Evolutionary conservation across 2,329 filamentous ascomycete species (phyloP).

Genomic region (Fusarium pseudocircinatum): DNA sequence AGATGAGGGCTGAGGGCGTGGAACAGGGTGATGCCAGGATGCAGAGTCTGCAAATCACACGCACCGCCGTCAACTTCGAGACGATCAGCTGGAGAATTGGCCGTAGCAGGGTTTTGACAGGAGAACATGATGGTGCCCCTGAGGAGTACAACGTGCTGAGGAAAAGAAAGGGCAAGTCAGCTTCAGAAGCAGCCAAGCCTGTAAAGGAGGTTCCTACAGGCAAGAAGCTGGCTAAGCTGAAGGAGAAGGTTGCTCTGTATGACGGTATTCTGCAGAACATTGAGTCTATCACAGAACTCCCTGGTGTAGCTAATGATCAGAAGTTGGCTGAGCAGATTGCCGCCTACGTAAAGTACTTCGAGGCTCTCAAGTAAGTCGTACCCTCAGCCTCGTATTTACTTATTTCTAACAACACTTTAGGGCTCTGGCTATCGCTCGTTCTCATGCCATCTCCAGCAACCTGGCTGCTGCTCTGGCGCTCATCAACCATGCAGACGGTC

Average conservation of each 20-base stretch:
- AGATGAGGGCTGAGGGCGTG: conserved; percentile 83
- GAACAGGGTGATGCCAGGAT: conserved; percentile 85
- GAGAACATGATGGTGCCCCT: conserved; percentile 79
- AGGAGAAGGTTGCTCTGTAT: conserved; percentile 89
- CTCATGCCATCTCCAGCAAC: conserved; percentile 78
- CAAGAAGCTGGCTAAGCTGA: conserved; percentile 80
- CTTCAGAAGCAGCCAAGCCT: conserved; percentile 54
- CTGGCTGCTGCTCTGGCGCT: conserved; percentile 86
- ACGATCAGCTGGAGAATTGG: conserved; percentile 95
- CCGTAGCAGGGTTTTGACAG: conserved; percentile 87
- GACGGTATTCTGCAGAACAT: conserved; percentile 91
- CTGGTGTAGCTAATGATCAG: conserved; percentile 87
- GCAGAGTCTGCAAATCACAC: conserved; percentile 91
- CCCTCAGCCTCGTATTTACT: neutral
- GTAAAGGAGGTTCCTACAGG: conserved; percentile 74
- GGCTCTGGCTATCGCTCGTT: conserved; percentile 85
- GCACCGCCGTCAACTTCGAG: conserved; percentile 92
- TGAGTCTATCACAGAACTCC: conserved; percentile 87
- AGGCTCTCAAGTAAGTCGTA: conserved; percentile 78
- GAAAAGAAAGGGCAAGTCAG: conserved; percentile 57
- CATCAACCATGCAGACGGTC: conserved; percentile 74
- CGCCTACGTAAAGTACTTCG: conserved; percentile 83
- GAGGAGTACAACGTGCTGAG: conserved; percentile 60
- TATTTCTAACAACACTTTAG: conserved; percentile 53
- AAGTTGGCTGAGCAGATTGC: conserved; percentile 81